Conservation (phyloP, 73 alveolate species). For the Tetrahymena elliotti region DNA sequence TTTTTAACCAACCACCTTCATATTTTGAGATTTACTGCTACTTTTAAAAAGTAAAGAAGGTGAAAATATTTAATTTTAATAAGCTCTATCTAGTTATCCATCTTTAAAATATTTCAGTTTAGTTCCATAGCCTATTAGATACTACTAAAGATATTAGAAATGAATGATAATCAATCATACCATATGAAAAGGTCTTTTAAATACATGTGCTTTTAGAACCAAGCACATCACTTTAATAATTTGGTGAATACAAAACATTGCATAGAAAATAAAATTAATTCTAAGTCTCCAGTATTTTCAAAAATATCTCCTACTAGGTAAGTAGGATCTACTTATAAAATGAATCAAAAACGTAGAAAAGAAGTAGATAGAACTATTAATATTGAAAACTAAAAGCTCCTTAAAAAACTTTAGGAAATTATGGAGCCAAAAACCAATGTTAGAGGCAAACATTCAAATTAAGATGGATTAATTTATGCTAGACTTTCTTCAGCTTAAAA, state of each 20-base stretch:
- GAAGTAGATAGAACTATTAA: neutral
- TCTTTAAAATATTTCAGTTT: neutral
- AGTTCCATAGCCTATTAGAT: neutral
- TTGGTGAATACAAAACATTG: neutral
- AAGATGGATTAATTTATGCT: neutral
- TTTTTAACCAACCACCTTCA: neutral
- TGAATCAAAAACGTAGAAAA: neutral
- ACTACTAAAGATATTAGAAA: neutral
- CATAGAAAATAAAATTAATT: neutral
- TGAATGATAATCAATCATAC: neutral
- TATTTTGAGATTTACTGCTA: too few relatives aligned
- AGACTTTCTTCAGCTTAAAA: neutral
- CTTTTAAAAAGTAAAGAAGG: neutral
- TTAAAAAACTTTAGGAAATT: neutral
- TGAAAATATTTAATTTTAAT: neutral
- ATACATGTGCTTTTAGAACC: neutral
- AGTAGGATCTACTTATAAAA: neutral
- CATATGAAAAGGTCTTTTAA: neutral
- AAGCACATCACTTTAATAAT: neutral
- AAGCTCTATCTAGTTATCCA: neutral
- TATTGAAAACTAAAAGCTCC: neutral
- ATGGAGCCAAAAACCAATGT: neutral
- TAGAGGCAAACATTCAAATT: neutral
- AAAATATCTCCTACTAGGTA: neutral
- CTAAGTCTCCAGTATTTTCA: neutral